phyloP scores from a whole-genome alignment of 1,139 yeast genomes.

The Candida tropicalis region DNA sequence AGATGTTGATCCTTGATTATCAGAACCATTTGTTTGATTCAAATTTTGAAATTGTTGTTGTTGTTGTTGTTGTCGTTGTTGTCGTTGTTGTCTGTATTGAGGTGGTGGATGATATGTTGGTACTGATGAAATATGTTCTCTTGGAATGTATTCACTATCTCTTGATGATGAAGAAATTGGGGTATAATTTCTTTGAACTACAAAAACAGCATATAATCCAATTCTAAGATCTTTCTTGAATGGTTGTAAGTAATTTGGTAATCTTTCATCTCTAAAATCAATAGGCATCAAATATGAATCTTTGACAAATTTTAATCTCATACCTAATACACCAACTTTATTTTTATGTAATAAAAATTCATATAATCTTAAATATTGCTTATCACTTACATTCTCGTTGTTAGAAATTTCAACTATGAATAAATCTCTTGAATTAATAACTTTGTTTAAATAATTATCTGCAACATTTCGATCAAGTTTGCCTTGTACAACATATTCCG shows the following conservation, averaged over 20 bases:
- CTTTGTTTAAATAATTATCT: slow-evolving; percentile 55
- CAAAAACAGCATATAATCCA: slow-evolving; percentile 48
- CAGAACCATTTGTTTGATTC: too few relatives aligned
- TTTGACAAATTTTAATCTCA: slow-evolving; percentile 53
- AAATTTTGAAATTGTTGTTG: too few relatives aligned
- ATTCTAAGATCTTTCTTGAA: slow-evolving; percentile 20
- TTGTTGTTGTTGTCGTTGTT: neutral
- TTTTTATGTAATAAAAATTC: slow-evolving; percentile 51
- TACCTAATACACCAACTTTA: slow-evolving; percentile 63
- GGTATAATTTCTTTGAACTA: slow-evolving; percentile 46
- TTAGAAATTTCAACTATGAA: slow-evolving; percentile 47
- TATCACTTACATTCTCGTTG: slow-evolving; percentile 2
- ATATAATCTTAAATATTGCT: slow-evolving; percentile 50
- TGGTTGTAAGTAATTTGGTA: slow-evolving; percentile 31
- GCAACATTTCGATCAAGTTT: slow-evolving; percentile 58
- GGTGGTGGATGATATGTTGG: slow-evolving; percentile 1
- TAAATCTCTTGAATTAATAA: slow-evolving; percentile 49
- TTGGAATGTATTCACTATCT: neutral
- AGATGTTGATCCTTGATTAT: neutral
- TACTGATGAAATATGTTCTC: neutral
- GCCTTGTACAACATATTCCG: slow-evolving; percentile 59
- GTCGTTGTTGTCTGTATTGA: neutral
- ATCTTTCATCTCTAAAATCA: slow-evolving; percentile 26
- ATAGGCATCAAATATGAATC: slow-evolving; percentile 66
- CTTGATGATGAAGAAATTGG: slow-evolving; percentile 18